Evolutionary conservation across 2,329 filamentous ascomycete genomes (phyloP), one percentile per base, ranked within the genome.

Genomic region (Coniochaeta sp.): DNA sequence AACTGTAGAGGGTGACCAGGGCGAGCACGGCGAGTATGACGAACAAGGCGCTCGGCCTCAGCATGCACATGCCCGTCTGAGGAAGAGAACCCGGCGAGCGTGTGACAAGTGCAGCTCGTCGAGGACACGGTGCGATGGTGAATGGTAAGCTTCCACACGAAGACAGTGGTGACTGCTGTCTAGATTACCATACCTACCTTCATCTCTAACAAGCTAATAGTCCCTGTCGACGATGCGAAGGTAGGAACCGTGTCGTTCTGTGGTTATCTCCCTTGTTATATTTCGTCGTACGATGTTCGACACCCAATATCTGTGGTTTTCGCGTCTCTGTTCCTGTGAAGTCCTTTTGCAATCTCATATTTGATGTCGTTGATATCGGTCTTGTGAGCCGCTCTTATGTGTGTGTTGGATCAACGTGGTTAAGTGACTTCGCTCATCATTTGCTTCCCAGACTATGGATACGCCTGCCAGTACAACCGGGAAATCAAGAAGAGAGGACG

Each of bases 401-500:
- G 4, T 47, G 42, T 26, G 42, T 47, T 26, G 10, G 22, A 47
- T 19, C 22, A 26, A 47, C 19, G 19, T 22, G 19, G 4, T 10
- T 47, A 47, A 4, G 42, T 8, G 9, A 7, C 19, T 26, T 26
- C 42, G 42, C 42, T 47, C 19, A 47, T 26, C 38, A 7, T 28
- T 55, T 6, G 9, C 26, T 30, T 22, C 22, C 14, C 32, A 57
- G 55, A 57, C 34, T 57, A 57, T 42, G 55, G 55, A 19, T 57
- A 38, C 32, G 8, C 36, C 8, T 57, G 55, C 32, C 55, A 34
- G 14, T 57, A 57, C 36, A 57, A 57, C 17, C 55, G 55, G 14
- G 55, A 57, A 32, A 57, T 57, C 36, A 57, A 57, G 32, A 57
- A 57, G 36, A 38, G 55, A 57, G 55, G 55, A n/a, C 55, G 55